phyloP scores from a whole-genome alignment of 1,284 basidiomycete species.

The Leccinum olivaceoglutinosum region DNA sequence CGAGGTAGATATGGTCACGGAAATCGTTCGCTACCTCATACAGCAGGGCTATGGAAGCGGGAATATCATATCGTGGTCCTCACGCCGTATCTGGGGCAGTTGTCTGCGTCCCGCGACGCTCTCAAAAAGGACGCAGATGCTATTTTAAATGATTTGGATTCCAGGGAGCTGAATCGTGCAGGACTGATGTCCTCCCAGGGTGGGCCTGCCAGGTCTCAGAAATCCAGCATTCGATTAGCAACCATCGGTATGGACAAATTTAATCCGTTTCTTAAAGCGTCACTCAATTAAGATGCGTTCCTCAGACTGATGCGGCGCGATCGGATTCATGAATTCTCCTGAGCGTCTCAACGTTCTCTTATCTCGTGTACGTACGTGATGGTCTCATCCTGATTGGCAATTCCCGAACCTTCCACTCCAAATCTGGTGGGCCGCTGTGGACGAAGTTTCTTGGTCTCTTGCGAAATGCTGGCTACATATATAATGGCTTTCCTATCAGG shows the following conservation, averaged over 20 bases:
- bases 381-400: slow-evolving; percentile 64
- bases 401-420: slow-evolving; percentile 47
- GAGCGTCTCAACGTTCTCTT: slow-evolving; percentile 63
- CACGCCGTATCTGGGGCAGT: slow-evolving; percentile 63
- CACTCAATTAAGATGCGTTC: neutral
- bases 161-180: slow-evolving; percentile 19
- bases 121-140: slow-evolving; percentile 49
- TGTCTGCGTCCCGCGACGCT: slow-evolving; percentile 41
- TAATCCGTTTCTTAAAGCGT: neutral
- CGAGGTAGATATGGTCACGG: slow-evolving; percentile 57
- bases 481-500: slow-evolving; percentile 50
- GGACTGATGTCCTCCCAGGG: slow-evolving; percentile 28
- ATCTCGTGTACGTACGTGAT: slow-evolving; percentile 65
- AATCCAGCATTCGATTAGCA: slow-evolving; percentile 40
- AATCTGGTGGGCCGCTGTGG: slow-evolving; percentile 50
- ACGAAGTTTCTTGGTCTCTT: slow-evolving; percentile 41
- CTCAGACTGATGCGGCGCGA: slow-evolving; percentile 41
- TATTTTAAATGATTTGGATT: slow-evolving; percentile 57
- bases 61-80: slow-evolving; percentile 46
- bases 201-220: slow-evolving; percentile 32
- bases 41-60: slow-evolving; percentile 63
- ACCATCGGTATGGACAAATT: slow-evolving; percentile 45
- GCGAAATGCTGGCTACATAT: slow-evolving; percentile 38
- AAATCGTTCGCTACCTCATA: slow-evolving; percentile 56
- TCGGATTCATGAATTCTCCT: slow-evolving; percentile 63